Conservation (phyloP, 1,284 basidiomycete species). For the Tilletiaria anomala region DNA sequence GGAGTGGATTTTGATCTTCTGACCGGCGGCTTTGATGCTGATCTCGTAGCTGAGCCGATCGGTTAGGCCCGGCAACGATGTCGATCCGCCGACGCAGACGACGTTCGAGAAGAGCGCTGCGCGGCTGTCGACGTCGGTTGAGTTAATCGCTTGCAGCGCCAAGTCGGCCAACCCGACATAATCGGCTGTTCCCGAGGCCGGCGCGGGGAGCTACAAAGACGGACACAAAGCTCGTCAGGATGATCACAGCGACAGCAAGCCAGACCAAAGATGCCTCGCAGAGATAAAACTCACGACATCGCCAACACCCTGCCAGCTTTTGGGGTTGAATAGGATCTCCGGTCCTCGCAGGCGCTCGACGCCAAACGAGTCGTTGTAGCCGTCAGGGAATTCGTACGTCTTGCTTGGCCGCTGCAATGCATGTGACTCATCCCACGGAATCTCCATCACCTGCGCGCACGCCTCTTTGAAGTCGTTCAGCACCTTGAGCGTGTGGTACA, state of each 20-base stretch:
- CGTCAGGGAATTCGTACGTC: slow-evolving; percentile 86
- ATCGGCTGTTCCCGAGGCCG: slow-evolving; percentile 3
- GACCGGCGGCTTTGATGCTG: slow-evolving; percentile 57
- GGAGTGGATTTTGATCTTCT: slow-evolving; percentile 35
- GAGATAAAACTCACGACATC: too few species aligned
- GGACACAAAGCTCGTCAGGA: too few species aligned
- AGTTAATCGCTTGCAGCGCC: slow-evolving; percentile 62
- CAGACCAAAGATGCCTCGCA: too few species aligned
- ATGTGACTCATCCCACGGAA: slow-evolving; percentile 68
- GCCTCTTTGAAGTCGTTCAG: slow-evolving; percentile 89
- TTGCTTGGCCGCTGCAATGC: slow-evolving; percentile 43
- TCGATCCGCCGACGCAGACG: slow-evolving; percentile 83
- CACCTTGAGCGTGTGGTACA: slow-evolving; percentile 68
- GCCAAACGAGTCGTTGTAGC: slow-evolving; percentile 73
- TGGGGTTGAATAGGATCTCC: slow-evolving; percentile 77
- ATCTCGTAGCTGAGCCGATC: slow-evolving; percentile 76
- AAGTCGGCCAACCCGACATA: slow-evolving; percentile 41
- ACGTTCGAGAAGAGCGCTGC: slow-evolving; percentile 80
- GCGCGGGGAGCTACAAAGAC: background rate
- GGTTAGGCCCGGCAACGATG: slow-evolving; percentile 66
- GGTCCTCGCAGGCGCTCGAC: slow-evolving; percentile 67
- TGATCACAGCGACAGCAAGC: too few species aligned
- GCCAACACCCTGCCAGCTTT: slow-evolving; percentile 46
- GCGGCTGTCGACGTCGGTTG: slow-evolving; percentile 81
- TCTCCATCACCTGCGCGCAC: slow-evolving; percentile 65